Evolutionary conservation across 2,329 filamentous ascomycete genomes (phyloP).

Genomic region (Raffaelea arxii): DNA sequence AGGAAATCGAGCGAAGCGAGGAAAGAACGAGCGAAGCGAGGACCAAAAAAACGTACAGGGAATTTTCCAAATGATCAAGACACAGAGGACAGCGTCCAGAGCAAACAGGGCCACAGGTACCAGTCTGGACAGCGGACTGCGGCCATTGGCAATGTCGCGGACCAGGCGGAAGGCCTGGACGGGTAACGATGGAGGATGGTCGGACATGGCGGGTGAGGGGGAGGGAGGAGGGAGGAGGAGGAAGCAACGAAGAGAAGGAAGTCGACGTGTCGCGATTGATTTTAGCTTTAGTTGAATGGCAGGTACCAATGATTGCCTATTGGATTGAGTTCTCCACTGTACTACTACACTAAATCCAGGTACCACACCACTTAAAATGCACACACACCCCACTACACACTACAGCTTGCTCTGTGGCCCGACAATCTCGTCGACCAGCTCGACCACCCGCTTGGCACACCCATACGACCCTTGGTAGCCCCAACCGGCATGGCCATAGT

Average conservation of each 20-base stretch:
- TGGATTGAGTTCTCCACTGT: too few species aligned
- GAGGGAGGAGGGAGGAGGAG: not conserved
- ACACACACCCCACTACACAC: not conserved
- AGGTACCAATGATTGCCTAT: too few species aligned
- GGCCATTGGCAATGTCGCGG: conserved; percentile 36
- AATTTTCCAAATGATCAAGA: conserved; percentile 67
- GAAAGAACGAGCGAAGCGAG: not conserved
- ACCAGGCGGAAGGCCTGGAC: conserved; percentile 21
- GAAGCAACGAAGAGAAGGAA: not conserved
- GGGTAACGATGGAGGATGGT: too few species aligned
- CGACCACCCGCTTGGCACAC: conserved; percentile 55
- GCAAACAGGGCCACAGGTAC: conserved; percentile 55
- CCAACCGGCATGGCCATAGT: conserved; percentile 72
- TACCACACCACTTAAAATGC: not conserved
- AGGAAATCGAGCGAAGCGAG: too few species aligned
- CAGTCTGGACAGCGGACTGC: conserved; percentile 37
- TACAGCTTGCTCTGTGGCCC: conserved; percentile 10
- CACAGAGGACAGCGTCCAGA: conserved; percentile 62
- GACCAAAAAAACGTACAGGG: conserved; percentile 79
- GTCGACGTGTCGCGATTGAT: too few species aligned
- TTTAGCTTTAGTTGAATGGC: too few species aligned
- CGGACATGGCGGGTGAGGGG: conserved; percentile 10
- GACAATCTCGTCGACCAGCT: conserved; percentile 55
- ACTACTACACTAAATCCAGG: too few species aligned
- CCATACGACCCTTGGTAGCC: conserved; percentile 66